Evolutionary conservation across 148 eudicot genomes (phyloP), one percentile per base, ranked within the genome.

Genomic region (Rhododendron williamsianum): DNA sequence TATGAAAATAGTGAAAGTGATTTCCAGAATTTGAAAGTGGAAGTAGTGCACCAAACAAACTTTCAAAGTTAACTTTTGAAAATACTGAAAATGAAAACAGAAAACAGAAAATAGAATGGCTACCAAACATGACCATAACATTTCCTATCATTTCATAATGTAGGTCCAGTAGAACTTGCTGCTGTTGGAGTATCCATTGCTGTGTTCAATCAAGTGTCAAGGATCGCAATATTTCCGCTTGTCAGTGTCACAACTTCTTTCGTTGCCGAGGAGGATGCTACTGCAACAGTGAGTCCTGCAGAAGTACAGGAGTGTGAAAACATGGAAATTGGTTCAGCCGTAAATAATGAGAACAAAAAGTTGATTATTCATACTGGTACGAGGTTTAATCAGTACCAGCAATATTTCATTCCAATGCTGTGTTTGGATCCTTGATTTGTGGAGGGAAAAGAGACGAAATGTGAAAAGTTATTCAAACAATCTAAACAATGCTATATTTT

Each of bases 141-240:
- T 27, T 30, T 79, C 51, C 8, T 13, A 19, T 25, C 36, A 48
- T 52, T 16, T 30, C 63, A 30, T 27, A n/a, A 38, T 43, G 30
- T 89, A 95, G 98, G 98, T 82, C 91, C 97, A 8, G 86, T 91
- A 71, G 97, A 95, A 69, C 94, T 95, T 15, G 97, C 98, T 86
- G 98, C 95, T 84, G 98, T 95, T 49, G 98, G 98, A 65, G 91
- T 94, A 60, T 90, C 98, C 25, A 95, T 95, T 67, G 98, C 98
- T 25, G 80, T 95, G 46, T 93, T 95, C 90, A 95, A 95, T 87
- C 98, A 95, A 92, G 97, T 89, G 60, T 95, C 95, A 67, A 91
- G 94, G 58, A 89, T 95, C 6, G 94, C 94, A 76, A 94, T 95
- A 78, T 95, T 95, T 82, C 98, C 97, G 3, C 93, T 94, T 27